Conservation (phyloP, 768 basidiomycete genomes). For the Boletus fagicola region DNA sequence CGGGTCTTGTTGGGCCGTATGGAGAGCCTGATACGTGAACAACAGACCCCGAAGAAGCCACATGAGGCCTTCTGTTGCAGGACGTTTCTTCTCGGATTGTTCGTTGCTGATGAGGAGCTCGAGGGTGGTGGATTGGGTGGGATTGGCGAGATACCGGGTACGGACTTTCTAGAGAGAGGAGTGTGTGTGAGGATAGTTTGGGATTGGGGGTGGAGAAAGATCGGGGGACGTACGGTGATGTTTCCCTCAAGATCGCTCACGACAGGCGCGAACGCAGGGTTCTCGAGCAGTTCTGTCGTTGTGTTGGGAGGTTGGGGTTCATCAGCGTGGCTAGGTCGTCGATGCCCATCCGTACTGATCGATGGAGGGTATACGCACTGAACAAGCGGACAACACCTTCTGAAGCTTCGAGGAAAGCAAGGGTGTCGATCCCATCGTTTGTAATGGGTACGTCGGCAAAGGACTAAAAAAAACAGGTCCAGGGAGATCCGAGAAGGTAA, state of each 20-base stretch:
- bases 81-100: slow-evolving; percentile 80
- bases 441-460: slow-evolving; percentile 88
- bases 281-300: slow-evolving; percentile 23
- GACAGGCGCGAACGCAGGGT: slow-evolving; percentile 72
- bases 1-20: slow-evolving; percentile 65
- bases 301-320: background rate
- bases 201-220: background rate
- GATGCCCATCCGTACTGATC: background rate
- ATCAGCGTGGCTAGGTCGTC: background rate
- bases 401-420: slow-evolving; percentile 83
- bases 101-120: slow-evolving; percentile 84
- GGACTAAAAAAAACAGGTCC: slow-evolving; percentile 50
- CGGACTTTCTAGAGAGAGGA: slow-evolving; percentile 74
- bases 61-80: slow-evolving; percentile 87
- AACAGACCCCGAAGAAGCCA: slow-evolving; percentile 91
- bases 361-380: slow-evolving; percentile 48
- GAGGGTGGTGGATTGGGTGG: slow-evolving; percentile 68
- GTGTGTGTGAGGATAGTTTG: background rate
- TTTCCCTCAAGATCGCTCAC: slow-evolving; percentile 88
- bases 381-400: slow-evolving; percentile 88
- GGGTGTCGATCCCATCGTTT: slow-evolving; percentile 85
- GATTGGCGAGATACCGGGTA: slow-evolving; percentile 67
- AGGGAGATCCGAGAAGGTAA: background rate
- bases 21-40: slow-evolving; percentile 84
- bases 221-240: slow-evolving; percentile 63